These are phyloP conservation scores for Penicillium bialowiezense DNA, from an alignment of 495 filamentous ascomycete genomes.

Conservation along the genomic window DNA sequence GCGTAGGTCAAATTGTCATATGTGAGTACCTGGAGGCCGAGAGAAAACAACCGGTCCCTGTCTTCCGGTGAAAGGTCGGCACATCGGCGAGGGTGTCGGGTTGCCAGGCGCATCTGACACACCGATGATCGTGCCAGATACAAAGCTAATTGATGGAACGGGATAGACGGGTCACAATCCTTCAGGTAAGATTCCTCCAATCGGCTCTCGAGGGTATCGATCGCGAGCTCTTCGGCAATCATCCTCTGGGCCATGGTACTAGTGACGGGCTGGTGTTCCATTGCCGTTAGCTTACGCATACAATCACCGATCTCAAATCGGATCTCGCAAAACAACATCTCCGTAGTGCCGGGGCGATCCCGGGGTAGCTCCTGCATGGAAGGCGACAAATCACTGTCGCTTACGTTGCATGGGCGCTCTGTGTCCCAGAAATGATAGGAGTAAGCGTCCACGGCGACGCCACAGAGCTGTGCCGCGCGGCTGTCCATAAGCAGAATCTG, in stretches of 20 bases:
- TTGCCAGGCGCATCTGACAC: background rate
- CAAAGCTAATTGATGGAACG: slow-evolving; percentile 35
- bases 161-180: slow-evolving; percentile 45
- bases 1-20: background rate
- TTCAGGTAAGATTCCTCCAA: slow-evolving; percentile 49
- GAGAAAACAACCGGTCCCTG: background rate
- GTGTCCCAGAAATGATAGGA: slow-evolving; percentile 55
- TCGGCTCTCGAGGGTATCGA: slow-evolving; percentile 37
- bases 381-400: slow-evolving; percentile 52
- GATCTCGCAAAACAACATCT: slow-evolving; percentile 50
- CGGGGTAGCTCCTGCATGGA: slow-evolving; percentile 46
- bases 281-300: slow-evolving; percentile 41
- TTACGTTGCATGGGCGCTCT: slow-evolving; percentile 50
- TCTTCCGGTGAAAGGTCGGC: background rate
- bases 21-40: background rate
- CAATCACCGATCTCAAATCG: slow-evolving; percentile 49
- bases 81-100: background rate
- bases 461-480: slow-evolving; percentile 37
- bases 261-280: slow-evolving; percentile 10
- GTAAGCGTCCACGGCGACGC: slow-evolving; percentile 37
- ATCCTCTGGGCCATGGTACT: background rate
- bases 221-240: slow-evolving; percentile 19
- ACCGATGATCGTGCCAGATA: slow-evolving; percentile 12
- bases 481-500: slow-evolving; percentile 49
- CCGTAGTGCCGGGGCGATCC: slow-evolving; percentile 35